Evolutionary conservation across 352 stramenopile species (phyloP).

Genomic region (Aphanomyces cochlioides): DNA sequence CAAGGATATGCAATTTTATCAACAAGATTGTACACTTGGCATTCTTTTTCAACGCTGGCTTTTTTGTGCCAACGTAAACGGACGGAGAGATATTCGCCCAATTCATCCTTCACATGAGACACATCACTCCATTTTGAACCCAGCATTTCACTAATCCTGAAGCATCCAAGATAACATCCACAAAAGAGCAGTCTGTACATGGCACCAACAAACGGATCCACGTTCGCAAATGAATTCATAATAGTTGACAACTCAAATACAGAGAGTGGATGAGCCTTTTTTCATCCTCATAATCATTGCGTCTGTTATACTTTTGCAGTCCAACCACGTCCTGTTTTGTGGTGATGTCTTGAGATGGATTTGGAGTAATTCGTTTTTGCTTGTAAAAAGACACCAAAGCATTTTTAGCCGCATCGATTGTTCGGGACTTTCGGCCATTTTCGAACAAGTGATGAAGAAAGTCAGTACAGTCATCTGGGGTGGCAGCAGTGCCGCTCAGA

Average conservation of each 20-base stretch:
- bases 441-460: too few species aligned
- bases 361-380: too few species aligned
- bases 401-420: too few species aligned
- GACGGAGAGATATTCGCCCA: too few species aligned
- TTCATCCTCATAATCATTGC: neutral
- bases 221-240: neutral
- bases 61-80: too few species aligned
- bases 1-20: neutral
- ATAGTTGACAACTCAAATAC: neutral
- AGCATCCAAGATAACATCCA: neutral
- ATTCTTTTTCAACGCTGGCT: conserved; percentile 4
- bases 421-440: too few species aligned
- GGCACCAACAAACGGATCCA: neutral
- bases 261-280: neutral
- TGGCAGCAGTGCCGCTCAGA: too few species aligned
- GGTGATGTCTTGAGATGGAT: neutral
- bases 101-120: too few species aligned
- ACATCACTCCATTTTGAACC: too few species aligned
- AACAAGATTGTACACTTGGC: neutral
- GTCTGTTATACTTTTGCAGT: neutral
- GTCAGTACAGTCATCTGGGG: too few species aligned
- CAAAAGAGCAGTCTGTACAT: neutral
- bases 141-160: too few species aligned
- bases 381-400: too few species aligned
- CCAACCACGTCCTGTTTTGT: neutral